phyloP scores from a whole-genome alignment of 129 eudicot genomes.

The Chrysanthemum lavandulifolium region DNA sequence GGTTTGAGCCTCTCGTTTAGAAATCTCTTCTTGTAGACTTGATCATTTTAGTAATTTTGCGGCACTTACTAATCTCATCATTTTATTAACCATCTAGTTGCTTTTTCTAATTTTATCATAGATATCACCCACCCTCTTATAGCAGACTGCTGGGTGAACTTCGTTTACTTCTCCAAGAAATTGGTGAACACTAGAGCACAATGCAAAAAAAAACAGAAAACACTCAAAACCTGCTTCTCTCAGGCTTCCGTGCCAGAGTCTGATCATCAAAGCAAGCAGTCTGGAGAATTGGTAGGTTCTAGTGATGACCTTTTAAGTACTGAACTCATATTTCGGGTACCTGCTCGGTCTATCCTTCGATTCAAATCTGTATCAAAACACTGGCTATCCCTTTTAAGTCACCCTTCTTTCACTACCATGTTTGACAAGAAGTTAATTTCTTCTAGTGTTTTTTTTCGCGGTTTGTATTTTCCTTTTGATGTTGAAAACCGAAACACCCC shows the following conservation, averaged over 20 bases:
- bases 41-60: too few relatives aligned
- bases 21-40: too few relatives aligned
- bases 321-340: slow-evolving; percentile 1
- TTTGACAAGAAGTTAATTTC: neutral
- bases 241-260: neutral
- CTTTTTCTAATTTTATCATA: too few relatives aligned
- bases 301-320: neutral
- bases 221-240: neutral
- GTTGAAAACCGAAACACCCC: neutral
- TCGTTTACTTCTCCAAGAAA: neutral
- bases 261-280: neutral
- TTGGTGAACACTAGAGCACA: slow-evolving; percentile 4
- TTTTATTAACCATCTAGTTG: too few relatives aligned
- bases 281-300: slow-evolving; percentile 10
- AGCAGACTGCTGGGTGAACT: too few relatives aligned
- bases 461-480: slow-evolving; percentile 3
- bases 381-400: slow-evolving; percentile 11
- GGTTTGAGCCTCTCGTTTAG: too few relatives aligned
- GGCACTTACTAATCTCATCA: too few relatives aligned
- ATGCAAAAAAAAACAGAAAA: neutral
- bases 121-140: too few relatives aligned
- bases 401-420: neutral
- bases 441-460: neutral
- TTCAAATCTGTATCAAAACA: slow-evolving; percentile 28
- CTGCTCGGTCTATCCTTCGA: slow-evolving; percentile 1